Evolutionary conservation across 768 basidiomycete genomes (phyloP), one percentile per base, ranked within the genome.

Genomic region (Lanmaoa rubissima): DNA sequence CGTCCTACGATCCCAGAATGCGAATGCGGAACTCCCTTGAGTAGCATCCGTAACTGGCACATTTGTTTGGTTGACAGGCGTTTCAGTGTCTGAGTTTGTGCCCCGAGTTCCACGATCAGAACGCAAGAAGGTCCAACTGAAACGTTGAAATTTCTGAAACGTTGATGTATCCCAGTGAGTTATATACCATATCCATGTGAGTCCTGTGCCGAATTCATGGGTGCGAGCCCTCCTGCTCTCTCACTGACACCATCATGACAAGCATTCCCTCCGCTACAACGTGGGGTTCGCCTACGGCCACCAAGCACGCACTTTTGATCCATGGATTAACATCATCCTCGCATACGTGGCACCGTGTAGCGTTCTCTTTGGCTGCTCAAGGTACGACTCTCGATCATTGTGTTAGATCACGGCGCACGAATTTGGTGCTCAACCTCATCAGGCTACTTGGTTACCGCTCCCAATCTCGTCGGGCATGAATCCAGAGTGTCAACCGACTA

Each of bases 361-460:
- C 61, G 2, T 45, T 47, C 10, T 41, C 60, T 1, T 56, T 67
- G 42, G 66, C 44, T 24, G 38, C 48, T 14, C 55, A 56, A 59
- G 65, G 69, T 67, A 43, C 4, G 39, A 28, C n/a, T 47, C n/a
- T 44, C 19, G 7, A 24, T 26, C 10, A 0, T 17, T 11, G 5
- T 16, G n/a, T 16, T n/a, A 4, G 16, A 13, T 32, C 17, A 31
- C 11, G 1, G 2, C 7, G 39, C n/a, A 38, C 9, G 7, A 17
- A 51, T 2, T 24, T 24, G n/a, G 5, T 8, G 34, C 42, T 51
- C 16, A 36, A 16, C 5, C 1, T 17, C 0, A 16, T 11, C 52
- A 69, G 67, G 67, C 1, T 69, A 65, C 56, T 47, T 59, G 0
- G 65, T 69, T 4, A 63, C 54, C 9, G 63, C 68, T 28, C 68